Conservation (phyloP, 1,284 basidiomycete genomes). For the Sparassis latifolia region DNA sequence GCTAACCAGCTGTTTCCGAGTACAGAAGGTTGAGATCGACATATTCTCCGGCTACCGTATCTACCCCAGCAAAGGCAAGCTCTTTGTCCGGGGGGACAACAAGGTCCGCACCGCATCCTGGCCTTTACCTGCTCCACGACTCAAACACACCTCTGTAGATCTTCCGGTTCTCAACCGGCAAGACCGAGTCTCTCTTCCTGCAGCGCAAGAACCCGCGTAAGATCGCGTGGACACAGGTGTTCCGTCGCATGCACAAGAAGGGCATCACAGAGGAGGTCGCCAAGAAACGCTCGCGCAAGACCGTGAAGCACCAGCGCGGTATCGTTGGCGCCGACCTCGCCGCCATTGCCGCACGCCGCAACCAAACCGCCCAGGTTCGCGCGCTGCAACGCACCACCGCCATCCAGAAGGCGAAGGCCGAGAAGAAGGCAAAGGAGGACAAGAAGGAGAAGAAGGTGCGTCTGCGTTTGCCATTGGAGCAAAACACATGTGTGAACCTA, state of each 20-base stretch:
- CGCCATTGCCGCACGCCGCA: constrained; percentile 86
- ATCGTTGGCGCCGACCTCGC: constrained; percentile 95
- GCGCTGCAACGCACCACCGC: constrained; percentile 78
- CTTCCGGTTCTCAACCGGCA: constrained; percentile 87
- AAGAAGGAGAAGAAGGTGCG: constrained; percentile 82
- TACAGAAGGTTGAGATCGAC: constrained; percentile 95
- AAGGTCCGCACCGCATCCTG: constrained; percentile 55
- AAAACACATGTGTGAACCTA: background rate
- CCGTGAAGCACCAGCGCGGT: constrained; percentile 97
- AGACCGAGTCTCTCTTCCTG: constrained; percentile 95
- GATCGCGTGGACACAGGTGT: constrained; percentile 97
- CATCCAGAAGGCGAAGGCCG: constrained; percentile 87
- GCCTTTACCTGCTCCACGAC: background rate
- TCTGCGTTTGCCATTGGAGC: constrained; percentile 7
- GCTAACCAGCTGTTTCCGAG: constrained; percentile 24
- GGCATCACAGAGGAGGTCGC: constrained; percentile 98
- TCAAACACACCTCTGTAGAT: constrained; percentile 43
- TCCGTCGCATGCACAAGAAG: constrained; percentile 99
- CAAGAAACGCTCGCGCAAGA: constrained; percentile 97
- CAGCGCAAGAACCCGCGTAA: constrained; percentile 99
- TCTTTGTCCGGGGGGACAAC: constrained; percentile 94
- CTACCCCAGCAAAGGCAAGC: constrained; percentile 94
- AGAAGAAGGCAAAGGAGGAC: constrained; percentile 94
- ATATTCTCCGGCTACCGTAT: constrained; percentile 94
- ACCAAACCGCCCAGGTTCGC: constrained; percentile 86